Conservation (phyloP, 2,329 filamentous ascomycete genomes). For the Xylariaceae sp. region DNA sequence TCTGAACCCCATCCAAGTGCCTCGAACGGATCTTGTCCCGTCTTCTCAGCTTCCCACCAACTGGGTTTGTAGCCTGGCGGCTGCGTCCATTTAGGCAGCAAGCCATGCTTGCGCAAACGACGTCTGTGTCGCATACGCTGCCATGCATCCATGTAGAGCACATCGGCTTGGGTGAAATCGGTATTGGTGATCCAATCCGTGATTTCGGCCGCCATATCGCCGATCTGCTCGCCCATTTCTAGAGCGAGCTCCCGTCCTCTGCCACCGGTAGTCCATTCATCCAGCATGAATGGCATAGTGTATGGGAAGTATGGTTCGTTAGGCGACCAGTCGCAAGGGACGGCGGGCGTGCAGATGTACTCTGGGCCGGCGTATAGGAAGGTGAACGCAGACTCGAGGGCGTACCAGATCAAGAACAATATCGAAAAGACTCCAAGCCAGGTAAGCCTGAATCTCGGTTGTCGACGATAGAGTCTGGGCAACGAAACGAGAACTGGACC, state of each 20-base stretch:
- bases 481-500: slow-evolving; percentile 39
- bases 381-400: slow-evolving; percentile 51
- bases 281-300: slow-evolving; percentile 56
- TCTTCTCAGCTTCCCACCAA: slow-evolving; percentile 40
- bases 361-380: slow-evolving; percentile 48
- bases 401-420: slow-evolving; percentile 47
- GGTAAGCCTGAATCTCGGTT: slow-evolving; percentile 44
- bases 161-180: slow-evolving; percentile 42
- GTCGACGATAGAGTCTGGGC: slow-evolving; percentile 42
- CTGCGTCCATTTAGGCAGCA: slow-evolving; percentile 35
- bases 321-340: slow-evolving; percentile 50
- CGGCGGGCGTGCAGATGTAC: slow-evolving; percentile 39
- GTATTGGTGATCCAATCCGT: slow-evolving; percentile 42
- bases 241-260: slow-evolving; percentile 38
- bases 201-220: slow-evolving; percentile 45
- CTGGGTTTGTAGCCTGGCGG: slow-evolving; percentile 40
- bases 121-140: slow-evolving; percentile 45
- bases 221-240: slow-evolving; percentile 39
- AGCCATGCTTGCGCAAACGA: slow-evolving; percentile 45
- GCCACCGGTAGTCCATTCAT: slow-evolving; percentile 55
- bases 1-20: slow-evolving; percentile 38
- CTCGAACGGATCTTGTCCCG: slow-evolving; percentile 38
- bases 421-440: slow-evolving; percentile 43
- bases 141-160: slow-evolving; percentile 41
- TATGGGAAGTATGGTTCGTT: slow-evolving; percentile 57